phyloP scores from a whole-genome alignment of 176 grass and related monocot species.

The Cenchrus fungigraminus region DNA sequence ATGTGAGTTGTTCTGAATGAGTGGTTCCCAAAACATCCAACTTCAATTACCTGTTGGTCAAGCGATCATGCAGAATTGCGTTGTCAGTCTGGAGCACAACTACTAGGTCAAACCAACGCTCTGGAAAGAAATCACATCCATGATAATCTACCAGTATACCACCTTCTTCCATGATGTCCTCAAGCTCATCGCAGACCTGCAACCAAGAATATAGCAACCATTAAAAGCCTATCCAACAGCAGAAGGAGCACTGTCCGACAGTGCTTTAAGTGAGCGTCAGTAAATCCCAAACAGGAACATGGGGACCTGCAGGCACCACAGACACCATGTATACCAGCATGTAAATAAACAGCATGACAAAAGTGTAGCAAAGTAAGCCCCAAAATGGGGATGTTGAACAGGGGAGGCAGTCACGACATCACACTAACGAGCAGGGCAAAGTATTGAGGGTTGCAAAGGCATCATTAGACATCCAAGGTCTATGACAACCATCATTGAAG shows the following conservation, averaged over 20 bases:
- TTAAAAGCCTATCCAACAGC: neutral
- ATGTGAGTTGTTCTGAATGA: neutral
- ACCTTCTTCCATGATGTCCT: conserved; percentile 89
- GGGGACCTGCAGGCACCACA: neutral
- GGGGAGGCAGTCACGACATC: too few relatives aligned
- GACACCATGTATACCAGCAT: too few relatives aligned
- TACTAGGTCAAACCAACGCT: conserved; percentile 95
- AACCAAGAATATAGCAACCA: neutral
- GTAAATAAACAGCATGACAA: too few relatives aligned
- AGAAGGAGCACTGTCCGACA: neutral
- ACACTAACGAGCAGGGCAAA: too few relatives aligned
- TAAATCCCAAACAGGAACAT: neutral
- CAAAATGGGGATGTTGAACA: too few relatives aligned
- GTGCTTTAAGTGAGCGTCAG: neutral
- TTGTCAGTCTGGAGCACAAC: conserved; percentile 96
- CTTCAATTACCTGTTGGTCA: conserved; percentile 67
- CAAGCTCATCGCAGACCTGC: conserved; percentile 92
- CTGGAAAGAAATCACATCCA: conserved; percentile 94
- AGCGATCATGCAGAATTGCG: conserved; percentile 88
- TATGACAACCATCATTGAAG: neutral
- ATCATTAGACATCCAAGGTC: neutral
- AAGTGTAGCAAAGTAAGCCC: too few relatives aligned
- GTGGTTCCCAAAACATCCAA: neutral
- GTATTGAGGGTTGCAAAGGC: too few relatives aligned
- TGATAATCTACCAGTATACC: conserved; percentile 94